Conservation (phyloP, 257 asterid genomes). For the Henckelia pumila region DNA sequence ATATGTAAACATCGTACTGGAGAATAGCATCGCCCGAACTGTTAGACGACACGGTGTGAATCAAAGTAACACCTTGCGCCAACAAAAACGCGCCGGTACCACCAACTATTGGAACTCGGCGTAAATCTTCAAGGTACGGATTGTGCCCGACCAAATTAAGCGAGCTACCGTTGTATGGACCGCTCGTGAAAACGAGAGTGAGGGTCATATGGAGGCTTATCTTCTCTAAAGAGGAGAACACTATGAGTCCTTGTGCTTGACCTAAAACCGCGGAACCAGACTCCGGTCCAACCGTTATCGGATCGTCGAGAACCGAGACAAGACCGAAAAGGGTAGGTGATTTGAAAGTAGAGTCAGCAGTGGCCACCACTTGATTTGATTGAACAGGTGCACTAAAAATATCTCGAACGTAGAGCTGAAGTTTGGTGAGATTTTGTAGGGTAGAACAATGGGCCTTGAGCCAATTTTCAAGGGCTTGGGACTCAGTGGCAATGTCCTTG, state of each 20-base stretch:
- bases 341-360: neutral
- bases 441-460: no score
- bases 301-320: neutral
- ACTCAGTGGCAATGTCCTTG: no score
- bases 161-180: no score
- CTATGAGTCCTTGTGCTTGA: neutral
- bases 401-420: no score
- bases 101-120: constrained; percentile 5
- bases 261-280: no score
- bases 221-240: neutral
- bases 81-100: constrained; percentile 3
- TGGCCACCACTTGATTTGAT: no score
- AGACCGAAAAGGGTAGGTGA: constrained; percentile 11
- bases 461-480: no score
- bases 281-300: neutral
- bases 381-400: no score
- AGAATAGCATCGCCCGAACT: constrained; percentile 21
- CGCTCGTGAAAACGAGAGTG: neutral
- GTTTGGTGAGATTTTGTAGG: no score
- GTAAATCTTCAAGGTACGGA: neutral
- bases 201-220: neutral
- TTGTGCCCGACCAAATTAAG: neutral
- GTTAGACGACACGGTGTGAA: no score
- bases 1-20: constrained; percentile 1
- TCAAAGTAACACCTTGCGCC: constrained; percentile 5